phyloP scores from a whole-genome alignment of 1,284 basidiomycete genomes.

The Irpex sp. region DNA sequence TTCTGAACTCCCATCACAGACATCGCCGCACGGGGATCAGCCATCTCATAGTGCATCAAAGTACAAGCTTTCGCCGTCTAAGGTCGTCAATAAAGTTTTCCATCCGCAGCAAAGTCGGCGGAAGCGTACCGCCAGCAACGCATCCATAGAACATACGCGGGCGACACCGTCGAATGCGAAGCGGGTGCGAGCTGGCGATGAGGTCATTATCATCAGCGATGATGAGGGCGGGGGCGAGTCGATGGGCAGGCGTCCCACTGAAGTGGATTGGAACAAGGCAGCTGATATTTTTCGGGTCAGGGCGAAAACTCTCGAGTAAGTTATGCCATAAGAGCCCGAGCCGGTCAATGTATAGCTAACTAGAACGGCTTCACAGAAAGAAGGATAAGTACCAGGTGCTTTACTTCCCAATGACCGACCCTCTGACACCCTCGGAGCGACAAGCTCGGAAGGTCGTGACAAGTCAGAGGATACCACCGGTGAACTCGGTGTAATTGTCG shows the following conservation, averaged over 20 bases:
- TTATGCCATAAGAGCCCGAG: conserved; percentile 12
- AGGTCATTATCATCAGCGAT: conserved; percentile 35
- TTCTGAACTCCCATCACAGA: conserved; percentile 12
- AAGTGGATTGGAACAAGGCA: conserved; percentile 31
- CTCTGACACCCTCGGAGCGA: conserved; percentile 50
- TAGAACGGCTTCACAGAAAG: conserved; percentile 31
- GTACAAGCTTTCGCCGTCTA: conserved; percentile 10
- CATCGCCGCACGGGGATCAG: background rate
- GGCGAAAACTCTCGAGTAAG: conserved; percentile 44
- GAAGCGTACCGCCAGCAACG: conserved; percentile 22
- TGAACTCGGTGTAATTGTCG: background rate
- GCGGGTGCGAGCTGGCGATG: conserved; percentile 23
- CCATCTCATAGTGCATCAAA: background rate
- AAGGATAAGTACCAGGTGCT: conserved; percentile 65
- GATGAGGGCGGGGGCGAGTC: conserved; percentile 18
- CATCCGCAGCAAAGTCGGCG: conserved; percentile 18
- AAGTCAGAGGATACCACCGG: conserved; percentile 34
- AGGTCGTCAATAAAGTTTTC: conserved; percentile 17
- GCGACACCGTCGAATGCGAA: conserved; percentile 17
- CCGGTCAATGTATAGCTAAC: conserved; percentile 3
- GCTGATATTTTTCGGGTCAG: conserved; percentile 50
- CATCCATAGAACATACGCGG: background rate
- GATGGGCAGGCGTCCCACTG: background rate
- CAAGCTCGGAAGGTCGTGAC: conserved; percentile 46
- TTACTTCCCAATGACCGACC: conserved; percentile 62